Base-by-base conservation (phyloP, 2,329 filamentous ascomycete species). In the Aspergillus sp. region DNA sequence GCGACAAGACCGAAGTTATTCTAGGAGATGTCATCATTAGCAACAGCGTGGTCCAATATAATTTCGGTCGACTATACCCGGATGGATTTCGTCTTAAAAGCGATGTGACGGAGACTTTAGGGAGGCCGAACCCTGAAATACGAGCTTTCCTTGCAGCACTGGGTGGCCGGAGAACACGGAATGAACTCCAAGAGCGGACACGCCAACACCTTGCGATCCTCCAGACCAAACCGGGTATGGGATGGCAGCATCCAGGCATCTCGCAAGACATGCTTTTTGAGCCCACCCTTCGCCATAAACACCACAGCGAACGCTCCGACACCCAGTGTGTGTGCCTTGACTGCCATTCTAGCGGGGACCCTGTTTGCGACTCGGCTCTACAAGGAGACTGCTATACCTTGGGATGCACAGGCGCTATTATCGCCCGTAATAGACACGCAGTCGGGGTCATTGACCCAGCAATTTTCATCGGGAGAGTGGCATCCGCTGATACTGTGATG, bases 401-500 rank as follows among this genome's bases (percentile, higher is more conserved):
- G 19, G 59, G 57, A 3, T 66, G 62, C 34, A 54, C 56, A 25
- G 41, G 59, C 9, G 8, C 41, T 2, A 7, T 38, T 2, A 17
- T 65, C 11, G 3, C 5, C 23, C 46, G 54, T 17, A 17, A 23
- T 22, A 34, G 60, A n/a, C 4, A 51, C 43, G 11, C 25, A 13
- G 23, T 23, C 8, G 34, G 48, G 1, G 8, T 9, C 7, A 11
- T 4, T 13, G 7, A 17, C 19, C 22, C 31, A 25, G 9, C 7
- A 7, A 30, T 63, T 4, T 31, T 58, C 38, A 59, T 64, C 34
- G 60, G 64, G 3, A 59, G 13, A 3, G 9, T 63, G 13, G 62
- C 57, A 17, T 66, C 62, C 22, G 64, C 49, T 1, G 53, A 63
- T 28, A 63, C 53, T 0, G 58, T 65, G 30, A 54, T 66, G 56